Evolutionary conservation across 2,329 filamentous ascomycete genomes (phyloP).

Genomic region (Aspergillus viridinutans): DNA sequence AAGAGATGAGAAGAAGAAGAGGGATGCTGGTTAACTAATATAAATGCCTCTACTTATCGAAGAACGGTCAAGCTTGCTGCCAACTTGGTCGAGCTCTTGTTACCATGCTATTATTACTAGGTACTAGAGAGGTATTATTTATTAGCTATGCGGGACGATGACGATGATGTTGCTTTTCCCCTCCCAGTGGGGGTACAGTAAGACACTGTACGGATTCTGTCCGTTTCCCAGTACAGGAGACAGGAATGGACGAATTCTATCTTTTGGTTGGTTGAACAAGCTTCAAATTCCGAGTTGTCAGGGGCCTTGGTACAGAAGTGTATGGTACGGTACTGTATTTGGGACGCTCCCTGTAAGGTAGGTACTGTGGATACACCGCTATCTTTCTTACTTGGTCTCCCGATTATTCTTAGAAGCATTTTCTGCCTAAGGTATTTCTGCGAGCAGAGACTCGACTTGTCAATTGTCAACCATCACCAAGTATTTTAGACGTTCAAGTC

Average conservation of each 20-base stretch:
- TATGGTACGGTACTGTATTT: neutral
- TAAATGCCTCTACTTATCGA: neutral
- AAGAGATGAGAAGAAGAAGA: slow-evolving; percentile 5
- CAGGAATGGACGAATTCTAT: neutral
- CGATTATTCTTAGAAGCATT: neutral
- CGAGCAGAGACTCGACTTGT: no score
- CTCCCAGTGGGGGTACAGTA: neutral
- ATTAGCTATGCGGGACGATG: neutral
- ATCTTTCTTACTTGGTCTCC: neutral
- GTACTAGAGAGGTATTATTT: neutral
- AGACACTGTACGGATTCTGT: neutral
- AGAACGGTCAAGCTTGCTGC: neutral
- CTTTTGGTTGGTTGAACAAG: neutral
- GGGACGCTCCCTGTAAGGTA: neutral
- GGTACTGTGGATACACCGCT: neutral
- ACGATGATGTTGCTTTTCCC: neutral
- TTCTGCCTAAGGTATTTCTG: neutral
- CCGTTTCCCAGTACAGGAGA: neutral
- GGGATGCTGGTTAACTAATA: slow-evolving; percentile 1
- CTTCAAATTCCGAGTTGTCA: neutral
- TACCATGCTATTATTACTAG: neutral
- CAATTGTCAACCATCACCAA: no score
- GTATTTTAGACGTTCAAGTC: no score
- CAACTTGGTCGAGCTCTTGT: neutral
- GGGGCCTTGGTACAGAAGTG: neutral